These are phyloP conservation scores for Hemerocallis citrina DNA, from an alignment of 106 monocot genomes.

Conservation along the genomic window DNA sequence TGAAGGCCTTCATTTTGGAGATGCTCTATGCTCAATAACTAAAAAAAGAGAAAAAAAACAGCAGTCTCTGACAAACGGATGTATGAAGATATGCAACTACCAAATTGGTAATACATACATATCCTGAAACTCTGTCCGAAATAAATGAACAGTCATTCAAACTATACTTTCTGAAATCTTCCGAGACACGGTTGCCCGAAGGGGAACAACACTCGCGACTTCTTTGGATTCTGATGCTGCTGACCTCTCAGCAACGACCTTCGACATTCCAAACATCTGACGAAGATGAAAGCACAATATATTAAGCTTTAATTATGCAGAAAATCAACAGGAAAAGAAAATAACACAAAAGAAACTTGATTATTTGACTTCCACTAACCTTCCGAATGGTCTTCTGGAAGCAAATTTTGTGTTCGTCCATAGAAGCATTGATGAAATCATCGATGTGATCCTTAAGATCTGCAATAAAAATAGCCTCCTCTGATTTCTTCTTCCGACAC, in stretches of 20 bases:
- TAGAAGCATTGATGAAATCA: constrained; percentile 32
- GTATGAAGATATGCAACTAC: too few relatives aligned
- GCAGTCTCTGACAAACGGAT: too few relatives aligned
- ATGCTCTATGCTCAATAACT: too few relatives aligned
- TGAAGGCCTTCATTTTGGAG: too few relatives aligned
- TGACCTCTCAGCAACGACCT: constrained; percentile 19
- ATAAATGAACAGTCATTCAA: too few relatives aligned
- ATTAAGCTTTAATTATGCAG: too few relatives aligned
- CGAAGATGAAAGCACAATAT: background rate
- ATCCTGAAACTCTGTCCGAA: too few relatives aligned
- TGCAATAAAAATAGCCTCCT: constrained; percentile 34
- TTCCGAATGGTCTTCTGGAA: constrained; percentile 37
- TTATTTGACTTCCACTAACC: constrained; percentile 12
- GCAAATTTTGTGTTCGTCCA: constrained; percentile 52
- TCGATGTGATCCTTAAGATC: constrained; percentile 17
- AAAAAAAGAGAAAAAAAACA: too few relatives aligned
- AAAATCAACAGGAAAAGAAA: background rate
- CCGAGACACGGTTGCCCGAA: background rate
- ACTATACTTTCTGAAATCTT: too few relatives aligned
- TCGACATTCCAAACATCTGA: constrained; percentile 70
- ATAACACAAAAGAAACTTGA: background rate
- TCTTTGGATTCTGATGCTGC: constrained; percentile 8
- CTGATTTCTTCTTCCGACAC: constrained; percentile 54
- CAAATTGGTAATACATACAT: too few relatives aligned
- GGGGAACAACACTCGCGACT: constrained; percentile 5